These are phyloP conservation scores for Kokia cookei DNA, from an alignment of 441 rosid genomes.

Conservation along the genomic window DNA sequence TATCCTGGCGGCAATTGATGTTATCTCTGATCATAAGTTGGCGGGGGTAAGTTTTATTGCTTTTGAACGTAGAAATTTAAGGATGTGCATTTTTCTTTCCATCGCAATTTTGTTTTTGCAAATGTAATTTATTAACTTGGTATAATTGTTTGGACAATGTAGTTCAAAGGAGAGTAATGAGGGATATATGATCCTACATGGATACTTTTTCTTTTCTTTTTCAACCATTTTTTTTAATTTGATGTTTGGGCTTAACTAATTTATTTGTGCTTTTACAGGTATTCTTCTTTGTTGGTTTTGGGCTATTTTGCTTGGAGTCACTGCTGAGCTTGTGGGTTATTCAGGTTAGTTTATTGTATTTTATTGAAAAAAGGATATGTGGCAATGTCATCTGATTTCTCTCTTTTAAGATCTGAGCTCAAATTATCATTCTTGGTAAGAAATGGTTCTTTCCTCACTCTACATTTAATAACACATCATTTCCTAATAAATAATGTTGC, in stretches of 20 bases:
- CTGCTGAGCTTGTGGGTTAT: conserved; percentile 90
- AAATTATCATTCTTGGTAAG: neutral
- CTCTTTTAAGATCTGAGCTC: neutral
- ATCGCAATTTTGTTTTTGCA: neutral
- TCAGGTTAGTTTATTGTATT: conserved; percentile 48
- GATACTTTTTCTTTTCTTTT: neutral
- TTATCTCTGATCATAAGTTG: conserved; percentile 46
- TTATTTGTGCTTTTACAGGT: conserved; percentile 42
- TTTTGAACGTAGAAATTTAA: neutral
- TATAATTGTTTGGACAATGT: neutral
- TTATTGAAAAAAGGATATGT: neutral
- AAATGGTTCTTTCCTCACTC: neutral
- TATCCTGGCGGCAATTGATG: conserved; percentile 86
- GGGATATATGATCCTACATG: neutral
- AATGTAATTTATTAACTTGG: neutral
- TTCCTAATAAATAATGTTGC: neutral
- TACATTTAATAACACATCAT: neutral
- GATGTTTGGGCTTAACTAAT: neutral
- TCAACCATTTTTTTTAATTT: neutral
- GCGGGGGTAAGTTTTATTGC: conserved; percentile 63
- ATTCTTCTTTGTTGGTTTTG: conserved; percentile 81
- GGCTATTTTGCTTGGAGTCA: conserved; percentile 77
- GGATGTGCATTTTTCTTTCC: neutral
- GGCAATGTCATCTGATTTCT: neutral
- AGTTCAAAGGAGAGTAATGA: neutral